phyloP scores from a whole-genome alignment of 2,329 filamentous ascomycete species.

The Aspergillus phoenicis region DNA sequence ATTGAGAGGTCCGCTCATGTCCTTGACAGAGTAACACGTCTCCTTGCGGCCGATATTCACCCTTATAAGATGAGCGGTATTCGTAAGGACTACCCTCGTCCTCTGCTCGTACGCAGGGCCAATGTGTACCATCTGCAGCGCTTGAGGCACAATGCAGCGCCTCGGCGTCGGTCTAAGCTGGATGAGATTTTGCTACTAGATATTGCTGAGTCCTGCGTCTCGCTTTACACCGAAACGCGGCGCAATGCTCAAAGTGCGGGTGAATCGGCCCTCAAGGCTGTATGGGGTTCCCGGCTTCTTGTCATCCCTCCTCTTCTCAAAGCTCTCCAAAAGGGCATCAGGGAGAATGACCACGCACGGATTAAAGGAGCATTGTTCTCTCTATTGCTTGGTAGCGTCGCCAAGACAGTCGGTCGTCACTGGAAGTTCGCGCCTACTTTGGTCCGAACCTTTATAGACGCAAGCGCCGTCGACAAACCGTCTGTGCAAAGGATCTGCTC shows the following conservation, averaged over 20 bases:
- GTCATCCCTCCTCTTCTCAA: slow-evolving; percentile 87
- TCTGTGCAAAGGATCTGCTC: slow-evolving; percentile 89
- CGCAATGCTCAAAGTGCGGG: slow-evolving; percentile 87
- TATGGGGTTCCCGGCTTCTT: slow-evolving; percentile 83
- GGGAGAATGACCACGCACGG: slow-evolving; percentile 78
- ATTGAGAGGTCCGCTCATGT: slow-evolving; percentile 95
- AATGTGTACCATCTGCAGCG: slow-evolving; percentile 94
- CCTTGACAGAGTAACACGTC: slow-evolving; percentile 78
- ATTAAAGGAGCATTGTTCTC: slow-evolving; percentile 96
- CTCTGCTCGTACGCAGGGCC: slow-evolving; percentile 86
- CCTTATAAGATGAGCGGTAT: slow-evolving; percentile 94
- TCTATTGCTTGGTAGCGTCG: slow-evolving; percentile 81
- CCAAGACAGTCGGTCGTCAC: slow-evolving; percentile 84
- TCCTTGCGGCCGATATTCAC: slow-evolving; percentile 83
- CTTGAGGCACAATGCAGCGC: slow-evolving; percentile 89
- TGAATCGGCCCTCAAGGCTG: slow-evolving; percentile 88
- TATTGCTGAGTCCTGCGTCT: slow-evolving; percentile 85
- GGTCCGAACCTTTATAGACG: slow-evolving; percentile 85
- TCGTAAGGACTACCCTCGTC: slow-evolving; percentile 87
- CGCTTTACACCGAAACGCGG: slow-evolving; percentile 92
- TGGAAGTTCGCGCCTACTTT: slow-evolving; percentile 94
- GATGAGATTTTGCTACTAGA: slow-evolving; percentile 85
- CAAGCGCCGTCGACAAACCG: slow-evolving; percentile 86
- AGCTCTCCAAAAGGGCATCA: slow-evolving; percentile 75
- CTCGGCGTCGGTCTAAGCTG: slow-evolving; percentile 83